These are phyloP conservation scores for Mycena amicta DNA, from an alignment of 768 basidiomycete species.

Conservation along the genomic window DNA sequence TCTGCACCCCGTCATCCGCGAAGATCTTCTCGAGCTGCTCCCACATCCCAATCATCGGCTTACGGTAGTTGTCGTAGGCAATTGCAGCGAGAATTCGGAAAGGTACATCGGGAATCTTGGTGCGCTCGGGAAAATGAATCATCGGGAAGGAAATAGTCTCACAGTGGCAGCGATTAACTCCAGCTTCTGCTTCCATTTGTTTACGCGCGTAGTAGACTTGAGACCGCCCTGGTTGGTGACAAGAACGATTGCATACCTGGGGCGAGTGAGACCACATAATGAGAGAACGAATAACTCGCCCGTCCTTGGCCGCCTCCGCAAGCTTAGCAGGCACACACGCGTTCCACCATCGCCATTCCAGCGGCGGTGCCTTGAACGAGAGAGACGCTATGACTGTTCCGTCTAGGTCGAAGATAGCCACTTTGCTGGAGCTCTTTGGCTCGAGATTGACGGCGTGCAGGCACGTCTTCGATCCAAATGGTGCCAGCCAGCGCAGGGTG, in stretches of 20 bases:
- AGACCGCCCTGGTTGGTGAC: constrained; percentile 77
- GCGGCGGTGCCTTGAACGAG: constrained; percentile 33
- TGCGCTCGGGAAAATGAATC: too few species aligned
- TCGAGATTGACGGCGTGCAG: constrained; percentile 43
- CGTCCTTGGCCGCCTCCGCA: constrained; percentile 55
- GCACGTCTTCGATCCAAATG: constrained; percentile 44
- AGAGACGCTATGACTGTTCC: constrained; percentile 71
- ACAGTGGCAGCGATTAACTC: constrained; percentile 66
- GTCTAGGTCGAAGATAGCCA: constrained; percentile 86
- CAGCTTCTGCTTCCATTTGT: constrained; percentile 82
- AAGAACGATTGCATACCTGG: constrained; percentile 71
- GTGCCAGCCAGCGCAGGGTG: constrained; percentile 41
- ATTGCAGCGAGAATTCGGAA: constrained; percentile 81
- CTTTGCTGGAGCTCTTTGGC: constrained; percentile 52
- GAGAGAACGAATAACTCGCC: constrained; percentile 41
- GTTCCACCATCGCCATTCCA: constrained; percentile 74
- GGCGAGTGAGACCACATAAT: background rate
- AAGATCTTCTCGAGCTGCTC: constrained; percentile 67
- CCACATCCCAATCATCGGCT: constrained; percentile 91
- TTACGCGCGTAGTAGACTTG: constrained; percentile 33
- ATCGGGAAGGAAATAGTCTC: too few species aligned
- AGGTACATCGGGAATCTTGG: constrained; percentile 70
- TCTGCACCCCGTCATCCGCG: constrained; percentile 53
- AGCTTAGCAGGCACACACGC: constrained; percentile 62
- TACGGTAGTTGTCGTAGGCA: constrained; percentile 73